A percentile compares a stretch with the other conserved stretches of the same genome.
Conservation (phyloP, 1,284 basidiomycete genomes). For the Hypsizygus ulmarius region DNA sequence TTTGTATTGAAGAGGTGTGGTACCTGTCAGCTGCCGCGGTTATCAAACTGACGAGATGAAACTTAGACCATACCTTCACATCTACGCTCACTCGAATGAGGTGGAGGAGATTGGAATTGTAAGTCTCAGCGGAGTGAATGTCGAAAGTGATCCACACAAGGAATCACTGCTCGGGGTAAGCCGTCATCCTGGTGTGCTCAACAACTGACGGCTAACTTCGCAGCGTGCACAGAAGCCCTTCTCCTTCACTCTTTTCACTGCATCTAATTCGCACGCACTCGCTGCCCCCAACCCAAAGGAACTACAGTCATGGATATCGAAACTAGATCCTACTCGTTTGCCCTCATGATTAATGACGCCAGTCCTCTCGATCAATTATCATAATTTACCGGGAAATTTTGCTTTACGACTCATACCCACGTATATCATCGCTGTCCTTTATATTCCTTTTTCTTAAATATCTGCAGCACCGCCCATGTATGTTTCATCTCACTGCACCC, state of each 20-base stretch:
- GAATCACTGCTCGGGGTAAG: constrained; percentile 83
- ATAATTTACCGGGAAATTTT: constrained; percentile 16
- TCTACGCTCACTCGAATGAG: constrained; percentile 82
- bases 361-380: constrained; percentile 12
- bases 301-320: constrained; percentile 77
- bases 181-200: constrained; percentile 12
- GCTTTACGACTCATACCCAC: constrained; percentile 7
- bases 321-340: constrained; percentile 74
- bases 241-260: constrained; percentile 86
- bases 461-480: constrained; percentile 12
- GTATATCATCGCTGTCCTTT: constrained; percentile 6
- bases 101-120: constrained; percentile 83
- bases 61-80: constrained; percentile 81
- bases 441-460: constrained; percentile 7
- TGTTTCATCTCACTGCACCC: constrained; percentile 16
- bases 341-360: constrained; percentile 34
- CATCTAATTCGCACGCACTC: constrained; percentile 86
- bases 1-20: constrained; percentile 83
- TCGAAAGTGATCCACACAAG: constrained; percentile 85
- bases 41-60: background rate
- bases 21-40: too few species aligned
- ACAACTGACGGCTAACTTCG: constrained; percentile 9
- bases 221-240: constrained; percentile 61
- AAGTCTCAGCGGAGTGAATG: constrained; percentile 80
- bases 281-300: constrained; percentile 80